Evolutionary conservation across 768 basidiomycete genomes (phyloP).

Genomic region (Boletus subparvulus): DNA sequence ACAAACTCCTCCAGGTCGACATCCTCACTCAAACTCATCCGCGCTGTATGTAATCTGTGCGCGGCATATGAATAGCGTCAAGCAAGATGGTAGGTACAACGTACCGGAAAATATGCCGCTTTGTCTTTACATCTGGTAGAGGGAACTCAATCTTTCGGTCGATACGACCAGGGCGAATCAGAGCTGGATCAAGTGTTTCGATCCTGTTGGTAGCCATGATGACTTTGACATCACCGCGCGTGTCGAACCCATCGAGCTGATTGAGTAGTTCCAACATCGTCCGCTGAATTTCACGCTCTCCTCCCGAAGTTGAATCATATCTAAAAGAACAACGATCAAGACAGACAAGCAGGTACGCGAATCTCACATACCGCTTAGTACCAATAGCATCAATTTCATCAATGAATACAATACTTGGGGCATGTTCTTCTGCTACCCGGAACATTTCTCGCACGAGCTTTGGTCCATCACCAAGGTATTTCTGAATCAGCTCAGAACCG

Average conservation of each 20-base stretch:
- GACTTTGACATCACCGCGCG: slow-evolving; percentile 98
- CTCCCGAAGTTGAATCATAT: slow-evolving; percentile 97
- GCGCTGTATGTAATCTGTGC: slow-evolving; percentile 80
- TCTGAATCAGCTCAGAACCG: slow-evolving; percentile 97
- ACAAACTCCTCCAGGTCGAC: slow-evolving; percentile 97
- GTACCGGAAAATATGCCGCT: slow-evolving; percentile 95
- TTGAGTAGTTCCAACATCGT: slow-evolving; percentile 99
- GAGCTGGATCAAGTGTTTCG: slow-evolving; percentile 94
- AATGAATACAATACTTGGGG: slow-evolving; percentile 98
- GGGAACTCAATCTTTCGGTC: slow-evolving; percentile 99
- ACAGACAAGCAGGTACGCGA: not conserved
- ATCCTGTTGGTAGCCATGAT: slow-evolving; percentile 99
- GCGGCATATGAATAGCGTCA: slow-evolving; percentile 5
- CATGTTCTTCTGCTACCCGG: slow-evolving; percentile 95
- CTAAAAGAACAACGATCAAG: slow-evolving; percentile 38
- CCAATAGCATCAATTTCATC: slow-evolving; percentile 99
- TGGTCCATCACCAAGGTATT: slow-evolving; percentile 98
- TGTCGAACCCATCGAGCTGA: slow-evolving; percentile 99
- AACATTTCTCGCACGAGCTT: slow-evolving; percentile 98
- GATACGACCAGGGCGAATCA: slow-evolving; percentile 97
- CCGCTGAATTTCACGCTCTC: slow-evolving; percentile 98
- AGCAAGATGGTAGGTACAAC: slow-evolving; percentile 11
- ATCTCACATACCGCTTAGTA: slow-evolving; percentile 80
- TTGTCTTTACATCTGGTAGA: slow-evolving; percentile 96
- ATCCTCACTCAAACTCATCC: slow-evolving; percentile 86